Evolutionary conservation across 148 eudicot species (phyloP).

Genomic region (Arctostaphylos glauca): DNA sequence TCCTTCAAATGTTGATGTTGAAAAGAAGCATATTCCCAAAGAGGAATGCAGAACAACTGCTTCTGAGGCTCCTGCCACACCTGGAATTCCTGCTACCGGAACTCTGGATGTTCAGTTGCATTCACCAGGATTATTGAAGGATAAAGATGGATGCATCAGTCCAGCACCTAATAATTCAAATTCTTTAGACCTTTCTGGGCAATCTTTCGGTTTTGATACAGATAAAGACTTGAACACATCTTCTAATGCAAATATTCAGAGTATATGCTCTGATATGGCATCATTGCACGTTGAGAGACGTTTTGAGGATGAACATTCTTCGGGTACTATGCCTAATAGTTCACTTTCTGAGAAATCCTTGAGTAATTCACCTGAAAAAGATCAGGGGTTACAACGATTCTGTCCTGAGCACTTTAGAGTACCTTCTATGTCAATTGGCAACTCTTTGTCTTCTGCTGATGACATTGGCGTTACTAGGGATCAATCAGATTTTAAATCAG

Average conservation of each 20-base stretch:
- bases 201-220: constrained; percentile 24
- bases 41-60: constrained; percentile 34
- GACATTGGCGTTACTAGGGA: constrained; percentile 23
- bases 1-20: constrained; percentile 27
- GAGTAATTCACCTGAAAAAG: constrained; percentile 16
- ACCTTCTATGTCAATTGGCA: constrained; percentile 25
- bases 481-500: constrained; percentile 31
- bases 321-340: constrained; percentile 23
- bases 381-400: constrained; percentile 25
- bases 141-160: constrained; percentile 18
- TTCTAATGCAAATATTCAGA: constrained; percentile 33
- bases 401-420: constrained; percentile 37
- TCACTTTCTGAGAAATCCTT: constrained; percentile 31
- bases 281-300: constrained; percentile 34
- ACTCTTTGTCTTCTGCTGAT: constrained; percentile 27
- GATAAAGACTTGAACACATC: constrained; percentile 26
- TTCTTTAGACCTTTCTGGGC: constrained; percentile 23
- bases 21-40: constrained; percentile 33
- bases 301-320: constrained; percentile 27
- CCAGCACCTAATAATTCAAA: constrained; percentile 17
- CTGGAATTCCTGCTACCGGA: constrained; percentile 24
- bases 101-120: constrained; percentile 28
- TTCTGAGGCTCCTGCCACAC: constrained; percentile 28
- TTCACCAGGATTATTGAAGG: constrained; percentile 21
- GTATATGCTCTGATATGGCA: constrained; percentile 36